Conservation (phyloP, 2,329 filamentous ascomycete genomes). For the Talaromyces sp. region DNA sequence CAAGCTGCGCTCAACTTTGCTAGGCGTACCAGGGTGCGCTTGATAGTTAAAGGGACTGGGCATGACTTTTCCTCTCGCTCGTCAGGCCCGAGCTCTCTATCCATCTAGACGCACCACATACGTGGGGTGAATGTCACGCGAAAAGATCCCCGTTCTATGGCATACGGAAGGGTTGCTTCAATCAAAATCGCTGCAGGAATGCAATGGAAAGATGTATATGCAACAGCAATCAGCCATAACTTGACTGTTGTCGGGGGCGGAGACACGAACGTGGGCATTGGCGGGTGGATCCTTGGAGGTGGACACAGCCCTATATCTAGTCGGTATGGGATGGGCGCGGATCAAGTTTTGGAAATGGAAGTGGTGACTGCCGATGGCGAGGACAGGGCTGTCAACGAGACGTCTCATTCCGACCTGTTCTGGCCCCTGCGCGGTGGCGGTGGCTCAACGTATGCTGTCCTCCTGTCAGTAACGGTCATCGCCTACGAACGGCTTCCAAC, state of each 20-base stretch:
- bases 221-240: slow-evolving; percentile 37
- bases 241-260: slow-evolving; percentile 54
- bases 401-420: slow-evolving; percentile 37
- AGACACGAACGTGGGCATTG: slow-evolving; percentile 49
- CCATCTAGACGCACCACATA: slow-evolving; percentile 48
- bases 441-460: slow-evolving; percentile 44
- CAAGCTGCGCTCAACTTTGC: slow-evolving; percentile 11
- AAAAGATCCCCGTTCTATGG: slow-evolving; percentile 7
- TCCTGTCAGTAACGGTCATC: slow-evolving; percentile 53
- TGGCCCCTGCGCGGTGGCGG: slow-evolving; percentile 52
- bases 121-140: slow-evolving; percentile 40
- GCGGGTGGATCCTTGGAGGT: slow-evolving; percentile 58
- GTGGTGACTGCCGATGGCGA: slow-evolving; percentile 46
- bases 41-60: slow-evolving; percentile 11
- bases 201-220: slow-evolving; percentile 2
- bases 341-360: slow-evolving; percentile 54
- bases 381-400: slow-evolving; percentile 8
- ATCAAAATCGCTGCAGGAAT: slow-evolving; percentile 4
- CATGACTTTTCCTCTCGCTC: slow-evolving; percentile 34
- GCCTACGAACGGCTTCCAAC: slow-evolving; percentile 38
- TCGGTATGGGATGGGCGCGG: slow-evolving; percentile 48
- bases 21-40: slow-evolving; percentile 6
- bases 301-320: slow-evolving; percentile 46
- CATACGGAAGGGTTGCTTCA: background rate
- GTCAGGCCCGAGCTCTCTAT: slow-evolving; percentile 43